Base-by-base conservation (phyloP, 805 yeast genomes). In the Sugiyamaella smithiae region DNA sequence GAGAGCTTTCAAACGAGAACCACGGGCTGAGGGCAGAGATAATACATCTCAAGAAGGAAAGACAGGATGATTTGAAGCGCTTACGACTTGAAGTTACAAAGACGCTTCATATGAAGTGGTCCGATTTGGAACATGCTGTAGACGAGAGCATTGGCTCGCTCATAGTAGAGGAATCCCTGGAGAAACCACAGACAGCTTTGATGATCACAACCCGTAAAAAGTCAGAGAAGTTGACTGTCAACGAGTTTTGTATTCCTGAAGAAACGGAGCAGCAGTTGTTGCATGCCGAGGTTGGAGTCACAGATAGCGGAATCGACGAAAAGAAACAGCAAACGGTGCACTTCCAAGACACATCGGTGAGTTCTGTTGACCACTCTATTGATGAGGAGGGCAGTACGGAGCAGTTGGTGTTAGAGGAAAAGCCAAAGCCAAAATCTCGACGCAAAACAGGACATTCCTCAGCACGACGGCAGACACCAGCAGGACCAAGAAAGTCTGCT, bases 1-100 rank as follows among this genome's bases (percentile, higher is more conserved):
- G 59, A 14, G 69, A 68, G 28, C 61, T 75, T 43, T 61, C 64
- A 20, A 60, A 60, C 22, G 77, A 74, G 47, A 74, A 74, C 50
- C 60, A 63, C 52, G 49, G 48, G 41, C 50, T 70, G 48, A 40
- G 64, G 57, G 54, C 56, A 52, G 50, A 55, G 36, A 45, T 55
- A 23, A 43, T 53, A 8, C 51, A 48, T 23, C 45, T 55, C n/a
- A 24, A 31, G 12, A 46, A 57, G 40, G 24, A 45, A 29, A 19
- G 29, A 19, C 43, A 16, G 4, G 57, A 51, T 17, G 33, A 12
- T 17, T 9, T 23, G 3, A 29, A 17, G 16, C 31, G 24, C 19
- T 47, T 43, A 35, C 14, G 36, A 23, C 41, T 16, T 3, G 43
- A 44, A 4, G 43, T 54, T 14, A 35, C 31, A 22, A 35, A 36